These are phyloP conservation scores for Arthrobotrys sinensis DNA, from an alignment of 2,329 filamentous ascomycete species.

Conservation along the genomic window DNA sequence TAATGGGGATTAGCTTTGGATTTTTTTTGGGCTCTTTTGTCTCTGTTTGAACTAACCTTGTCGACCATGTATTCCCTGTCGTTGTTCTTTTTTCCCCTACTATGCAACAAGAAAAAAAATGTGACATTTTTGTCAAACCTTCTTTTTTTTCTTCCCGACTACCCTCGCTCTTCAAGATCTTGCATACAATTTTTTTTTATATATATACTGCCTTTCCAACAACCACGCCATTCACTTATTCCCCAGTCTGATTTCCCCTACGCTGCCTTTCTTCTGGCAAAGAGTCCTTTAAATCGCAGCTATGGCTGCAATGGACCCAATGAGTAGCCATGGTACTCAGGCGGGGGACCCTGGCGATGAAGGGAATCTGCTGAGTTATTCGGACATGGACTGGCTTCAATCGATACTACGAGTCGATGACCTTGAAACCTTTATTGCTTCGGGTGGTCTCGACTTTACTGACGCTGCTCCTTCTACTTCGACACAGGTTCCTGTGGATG, in stretches of 20 bases:
- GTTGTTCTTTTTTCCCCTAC: background rate
- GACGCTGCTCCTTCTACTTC: conserved; percentile 40
- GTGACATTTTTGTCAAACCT: conserved; percentile 59
- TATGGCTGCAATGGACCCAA: conserved; percentile 58
- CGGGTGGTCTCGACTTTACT: conserved; percentile 43
- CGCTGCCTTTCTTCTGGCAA: conserved; percentile 33
- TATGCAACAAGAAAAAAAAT: conserved; percentile 46
- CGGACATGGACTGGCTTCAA: conserved; percentile 57
- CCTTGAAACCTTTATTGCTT: conserved; percentile 26
- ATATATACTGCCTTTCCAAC: conserved; percentile 20
- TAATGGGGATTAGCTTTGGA: conserved; percentile 43
- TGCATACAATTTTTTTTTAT: conserved; percentile 24
- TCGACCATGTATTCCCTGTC: conserved; percentile 55
- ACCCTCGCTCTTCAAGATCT: conserved; percentile 13
- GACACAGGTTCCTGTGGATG: conserved; percentile 27
- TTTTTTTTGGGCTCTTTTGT: conserved; percentile 25
- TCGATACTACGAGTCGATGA: conserved; percentile 39
- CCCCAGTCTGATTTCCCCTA: conserved; percentile 45
- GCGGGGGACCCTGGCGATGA: conserved; percentile 52
- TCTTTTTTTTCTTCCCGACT: conserved; percentile 50
- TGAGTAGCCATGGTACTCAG: conserved; percentile 41
- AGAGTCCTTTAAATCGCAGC: conserved; percentile 37
- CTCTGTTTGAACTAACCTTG: conserved; percentile 45
- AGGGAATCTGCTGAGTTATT: conserved; percentile 42
- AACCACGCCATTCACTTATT: conserved; percentile 35